Evolutionary conservation across 371 early-diverging fungal species (phyloP), one percentile per base, ranked within the genome.

Genomic region (Umbelopsis sp.): DNA sequence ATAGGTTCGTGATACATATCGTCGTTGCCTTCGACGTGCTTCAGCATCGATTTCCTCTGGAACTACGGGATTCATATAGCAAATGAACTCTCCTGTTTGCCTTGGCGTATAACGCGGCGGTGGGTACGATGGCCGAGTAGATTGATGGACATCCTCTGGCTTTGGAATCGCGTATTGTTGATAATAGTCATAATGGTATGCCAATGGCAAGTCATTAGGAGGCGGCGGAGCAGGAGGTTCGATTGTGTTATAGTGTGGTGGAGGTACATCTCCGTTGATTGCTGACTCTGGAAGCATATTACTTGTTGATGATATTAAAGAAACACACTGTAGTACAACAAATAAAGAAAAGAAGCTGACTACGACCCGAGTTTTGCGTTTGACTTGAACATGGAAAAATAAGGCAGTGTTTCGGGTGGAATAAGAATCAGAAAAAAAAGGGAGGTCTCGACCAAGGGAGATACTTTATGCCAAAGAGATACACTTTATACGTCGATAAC

Each of bases 111-210:
- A 57, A 16, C 57, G 57, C 8, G 57, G 57, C 32, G 57, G 57
- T 35, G 57, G 57, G 35, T 57, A 57, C 29, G 35, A 12, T 12
- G 57, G 57, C 11, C 57, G 57, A 35, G 57, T 22, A 22, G 22
- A 0, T 11, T 57, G 57, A 29, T 57, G 57, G 0, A n/a, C 35
- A 1, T 57, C 57, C n/a, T 57, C 57, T 18, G 57, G 57, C 57
- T 57, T 57, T 4, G 57, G 57, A 8, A 57, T 32, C 1, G 35
- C 7, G 32, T 7, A 8, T 32, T 57, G 57, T 12, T n/a, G 57
- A 57, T 37, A 57, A 57, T 57, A 57, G n/a, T 57, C 57, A 57
- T 57, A 57, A 57, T 57, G 57, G 35, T 57, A 57, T 14, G 57
- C 57, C 5, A 57, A 35, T 29, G 57, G 57, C 29, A 57, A 4